Evolutionary conservation across 768 basidiomycete species (phyloP), one percentile per base, ranked within the genome.

Genomic region (Suillus bovinus): DNA sequence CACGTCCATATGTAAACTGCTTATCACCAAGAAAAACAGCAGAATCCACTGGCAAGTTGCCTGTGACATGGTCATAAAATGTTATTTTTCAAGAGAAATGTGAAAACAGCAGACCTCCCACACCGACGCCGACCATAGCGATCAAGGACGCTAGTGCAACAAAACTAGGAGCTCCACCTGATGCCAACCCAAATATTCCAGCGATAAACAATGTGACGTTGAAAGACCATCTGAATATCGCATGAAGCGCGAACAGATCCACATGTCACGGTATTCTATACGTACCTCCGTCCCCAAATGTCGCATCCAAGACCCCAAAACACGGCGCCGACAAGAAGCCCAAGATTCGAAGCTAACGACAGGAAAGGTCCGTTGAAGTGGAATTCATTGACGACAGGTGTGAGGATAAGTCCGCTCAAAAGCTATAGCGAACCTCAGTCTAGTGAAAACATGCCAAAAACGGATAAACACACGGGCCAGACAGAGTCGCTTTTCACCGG

Each of bases 41-140:
- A 16, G 81, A 79, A 65, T 79, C 83, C 4, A 87, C 85, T 2
- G 86, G 84, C 42, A 86, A 70, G 67, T 87, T 87, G 10, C 86
- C 76, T 74, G 20, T 14, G 53, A 11, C 16, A 20, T 27, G 39
- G 9, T 50, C 65, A 16, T 65, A 33, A 44, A 47, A 27, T 2
- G 3, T n/a, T 14, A 31, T n/a, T 9, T 60, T 2, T 2, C 14
- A 10, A 29, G 3, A 47, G 38, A 53, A 14, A 38, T n/a, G n/a
- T n/a, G 2, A 44, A 36, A n/a, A 57, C 8, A 16, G 52, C 72
- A 0, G 65, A 73, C 73, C 84, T 34, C 85, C 84, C 0, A 78
- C 83, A 5, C 84, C 84, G 5, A 85, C 65, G 0, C 81, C 78
- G 13, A 80, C 73, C 8, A 79, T 64, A 9, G 83, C 80, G 11